phyloP scores from a whole-genome alignment of 306 rosid species.

The Medicago lupulina region DNA sequence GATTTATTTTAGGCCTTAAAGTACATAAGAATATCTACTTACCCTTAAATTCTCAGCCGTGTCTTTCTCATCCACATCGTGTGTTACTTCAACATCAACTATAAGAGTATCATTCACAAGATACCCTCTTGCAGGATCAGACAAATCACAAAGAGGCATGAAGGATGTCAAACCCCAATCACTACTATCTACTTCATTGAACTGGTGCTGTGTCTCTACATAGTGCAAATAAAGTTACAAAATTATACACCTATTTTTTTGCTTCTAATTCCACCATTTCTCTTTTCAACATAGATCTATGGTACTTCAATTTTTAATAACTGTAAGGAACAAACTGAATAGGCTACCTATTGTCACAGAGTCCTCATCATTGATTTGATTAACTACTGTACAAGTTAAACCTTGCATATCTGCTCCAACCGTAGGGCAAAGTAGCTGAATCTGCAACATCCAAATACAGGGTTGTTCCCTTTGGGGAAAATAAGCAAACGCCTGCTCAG shows the following conservation, averaged over 20 bases:
- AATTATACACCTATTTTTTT: too few relatives aligned
- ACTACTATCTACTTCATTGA: background rate
- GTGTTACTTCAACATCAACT: background rate
- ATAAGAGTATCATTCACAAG: background rate
- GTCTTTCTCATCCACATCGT: background rate
- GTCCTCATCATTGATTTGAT: background rate
- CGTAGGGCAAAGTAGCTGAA: background rate
- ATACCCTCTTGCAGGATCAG: background rate
- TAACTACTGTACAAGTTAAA: background rate
- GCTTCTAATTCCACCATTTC: too few relatives aligned
- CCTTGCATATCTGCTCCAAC: background rate
- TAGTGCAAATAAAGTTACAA: background rate
- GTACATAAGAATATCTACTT: background rate
- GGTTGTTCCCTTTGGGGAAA: background rate
- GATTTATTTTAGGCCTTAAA: background rate
- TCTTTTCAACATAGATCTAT: too few relatives aligned
- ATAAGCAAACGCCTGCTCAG: background rate
- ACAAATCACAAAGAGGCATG: background rate
- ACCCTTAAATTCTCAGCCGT: background rate
- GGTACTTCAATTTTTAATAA: too few relatives aligned
- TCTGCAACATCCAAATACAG: background rate
- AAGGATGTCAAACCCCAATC: background rate
- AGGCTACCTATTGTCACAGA: background rate
- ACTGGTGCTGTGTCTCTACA: background rate
- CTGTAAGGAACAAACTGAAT: background rate